A percentile compares a stretch with the other conserved stretches of the same genome.
Conservation (phyloP, 768 basidiomycete species). For the Termitomyces sp. region DNA sequence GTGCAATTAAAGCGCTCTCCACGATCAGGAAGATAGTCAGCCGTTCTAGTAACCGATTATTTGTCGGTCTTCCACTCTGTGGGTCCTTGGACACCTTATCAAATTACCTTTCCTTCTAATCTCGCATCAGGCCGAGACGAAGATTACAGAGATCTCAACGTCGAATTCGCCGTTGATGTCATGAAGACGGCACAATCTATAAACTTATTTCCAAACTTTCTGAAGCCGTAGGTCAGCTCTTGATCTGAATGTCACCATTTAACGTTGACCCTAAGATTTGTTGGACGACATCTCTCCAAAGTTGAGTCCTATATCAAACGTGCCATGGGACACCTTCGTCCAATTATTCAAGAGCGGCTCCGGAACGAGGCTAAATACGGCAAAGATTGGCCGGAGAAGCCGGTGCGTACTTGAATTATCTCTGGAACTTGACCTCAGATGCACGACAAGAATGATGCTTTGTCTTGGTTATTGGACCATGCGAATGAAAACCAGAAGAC, state of each 20-base stretch:
- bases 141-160: slow-evolving; percentile 31
- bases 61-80: slow-evolving; percentile 44
- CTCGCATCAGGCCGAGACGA: slow-evolving; percentile 29
- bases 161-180: slow-evolving; percentile 29
- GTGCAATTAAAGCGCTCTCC: slow-evolving; percentile 16
- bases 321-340: slow-evolving; percentile 23
- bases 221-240: background rate
- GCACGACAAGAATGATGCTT: slow-evolving; percentile 18
- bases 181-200: slow-evolving; percentile 24
- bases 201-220: slow-evolving; percentile 26
- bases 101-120: background rate
- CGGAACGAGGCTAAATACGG: slow-evolving; percentile 23
- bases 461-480: slow-evolving; percentile 23
- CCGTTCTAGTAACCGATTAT: slow-evolving; percentile 34
- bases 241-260: too few relatives aligned
- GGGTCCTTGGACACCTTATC: slow-evolving; percentile 2
- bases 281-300: slow-evolving; percentile 16
- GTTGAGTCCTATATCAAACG: slow-evolving; percentile 16
- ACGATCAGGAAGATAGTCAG: slow-evolving; percentile 29
- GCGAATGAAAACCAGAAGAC: slow-evolving; percentile 16
- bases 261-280: slow-evolving; percentile 6
- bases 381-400: slow-evolving; percentile 28
- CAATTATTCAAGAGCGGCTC: slow-evolving; percentile 25
- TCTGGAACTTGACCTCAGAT: background rate
- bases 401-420: slow-evolving; percentile 13